Evolutionary conservation across 1,284 basidiomycete genomes (phyloP).

Genomic region (Heterobasidion parviporum): DNA sequence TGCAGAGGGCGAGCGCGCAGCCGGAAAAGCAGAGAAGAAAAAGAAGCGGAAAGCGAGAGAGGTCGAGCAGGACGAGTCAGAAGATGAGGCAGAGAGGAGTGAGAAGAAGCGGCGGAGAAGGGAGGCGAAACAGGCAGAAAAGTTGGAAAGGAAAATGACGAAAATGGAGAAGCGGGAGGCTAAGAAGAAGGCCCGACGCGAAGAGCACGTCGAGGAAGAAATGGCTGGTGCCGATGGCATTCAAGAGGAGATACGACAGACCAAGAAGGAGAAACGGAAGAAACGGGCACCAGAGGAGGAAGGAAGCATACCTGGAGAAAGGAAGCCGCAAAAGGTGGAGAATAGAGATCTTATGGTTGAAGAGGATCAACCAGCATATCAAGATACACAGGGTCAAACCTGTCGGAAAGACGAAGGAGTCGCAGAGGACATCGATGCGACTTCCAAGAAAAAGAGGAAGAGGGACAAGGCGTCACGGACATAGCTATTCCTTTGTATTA

Average conservation of each 20-base stretch:
- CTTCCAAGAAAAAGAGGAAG: not conserved
- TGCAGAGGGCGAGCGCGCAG: conserved; percentile 4
- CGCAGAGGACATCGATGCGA: not conserved
- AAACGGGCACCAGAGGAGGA: not conserved
- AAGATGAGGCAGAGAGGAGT: conserved; percentile 5
- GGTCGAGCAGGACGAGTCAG: conserved; percentile 9
- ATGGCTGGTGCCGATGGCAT: conserved; percentile 1
- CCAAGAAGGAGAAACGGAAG: conserved; percentile 6
- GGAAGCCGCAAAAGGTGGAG: conserved; percentile 4
- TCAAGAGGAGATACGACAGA: not conserved
- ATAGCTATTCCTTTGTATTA: not conserved
- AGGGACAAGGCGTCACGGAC: not conserved
- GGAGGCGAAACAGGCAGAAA: not conserved
- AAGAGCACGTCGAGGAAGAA: not conserved
- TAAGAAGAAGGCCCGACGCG: not conserved
- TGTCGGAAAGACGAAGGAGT: not conserved
- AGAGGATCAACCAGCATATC: not conserved
- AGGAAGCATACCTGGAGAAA: not conserved
- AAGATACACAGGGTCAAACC: not conserved
- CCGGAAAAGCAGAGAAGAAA: not conserved
- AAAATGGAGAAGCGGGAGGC: not conserved
- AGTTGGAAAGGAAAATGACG: not conserved
- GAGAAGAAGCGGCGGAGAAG: not conserved
- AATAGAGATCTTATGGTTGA: conserved; percentile 7
- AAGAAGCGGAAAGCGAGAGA: conserved; percentile 4